phyloP scores from a whole-genome alignment of 108 stramenopile species.

The Asterionellopsis glacialis region DNA sequence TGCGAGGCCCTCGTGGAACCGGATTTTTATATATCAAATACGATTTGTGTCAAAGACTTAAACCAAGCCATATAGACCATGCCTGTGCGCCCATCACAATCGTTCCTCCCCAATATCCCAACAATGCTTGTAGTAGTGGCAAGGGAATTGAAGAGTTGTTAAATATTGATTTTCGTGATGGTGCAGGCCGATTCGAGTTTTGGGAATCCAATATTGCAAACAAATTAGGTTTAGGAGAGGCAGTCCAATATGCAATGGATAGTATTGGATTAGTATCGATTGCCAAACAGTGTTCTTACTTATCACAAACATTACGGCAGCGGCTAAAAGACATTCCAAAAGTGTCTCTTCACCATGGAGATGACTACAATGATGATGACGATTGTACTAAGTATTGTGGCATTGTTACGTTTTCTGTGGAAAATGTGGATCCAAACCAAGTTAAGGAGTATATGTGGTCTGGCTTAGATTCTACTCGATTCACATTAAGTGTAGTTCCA shows the following conservation, averaged over 20 bases:
- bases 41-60: conserved; percentile 16
- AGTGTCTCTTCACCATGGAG: conserved; percentile 24
- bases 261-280: conserved; percentile 35
- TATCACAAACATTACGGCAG: conserved; percentile 21
- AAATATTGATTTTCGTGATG: conserved; percentile 25
- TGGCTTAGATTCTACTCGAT: neutral
- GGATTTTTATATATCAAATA: conserved; percentile 66
- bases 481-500: conserved; percentile 56
- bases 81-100: conserved; percentile 30
- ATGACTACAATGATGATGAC: too few species aligned
- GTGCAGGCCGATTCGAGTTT: conserved; percentile 69
- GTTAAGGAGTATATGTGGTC: conserved; percentile 14
- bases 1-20: conserved; percentile 76
- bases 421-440: conserved; percentile 11
- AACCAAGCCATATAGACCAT: conserved; percentile 53
- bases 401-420: conserved; percentile 42
- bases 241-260: conserved; percentile 42
- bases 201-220: conserved; percentile 67
- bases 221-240: conserved; percentile 64
- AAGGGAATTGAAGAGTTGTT: conserved; percentile 20
- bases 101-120: conserved; percentile 18
- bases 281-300: conserved; percentile 8
- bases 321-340: conserved; percentile 18
- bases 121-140: conserved; percentile 3
- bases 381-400: too few species aligned